Base-by-base conservation (phyloP, 805 yeast species). In the Metschnikowia lachancei region DNA sequence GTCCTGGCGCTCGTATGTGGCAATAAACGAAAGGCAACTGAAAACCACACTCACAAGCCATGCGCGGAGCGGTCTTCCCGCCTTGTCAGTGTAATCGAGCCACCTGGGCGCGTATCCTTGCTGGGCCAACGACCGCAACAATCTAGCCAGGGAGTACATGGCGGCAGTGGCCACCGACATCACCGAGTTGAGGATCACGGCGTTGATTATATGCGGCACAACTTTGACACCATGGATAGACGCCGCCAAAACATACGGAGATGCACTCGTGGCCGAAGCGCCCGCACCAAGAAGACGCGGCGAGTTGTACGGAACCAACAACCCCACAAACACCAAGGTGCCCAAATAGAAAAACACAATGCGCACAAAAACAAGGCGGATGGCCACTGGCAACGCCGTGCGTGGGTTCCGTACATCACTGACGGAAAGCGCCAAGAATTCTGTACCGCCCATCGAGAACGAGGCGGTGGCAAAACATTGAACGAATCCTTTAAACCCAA, bases 311-410 rank as follows among this genome's bases (percentile, higher is more conserved):
- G 75, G 75, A 37, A 70, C 75, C 37, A 70, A 60, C 46, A 70
- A 61, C 7, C 74, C 74, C 20, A 63, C 67, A 33, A 70, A 58
- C 13, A 61, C 55, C 53, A 70, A 66, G n/a, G 72, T 60, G 40
- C 74, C 74, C 57, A 70, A 60, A 54, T 69, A 70, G 52, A 70
- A 63, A 47, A 70, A 52, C 26, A 68, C 44, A 42, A 70, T 55
- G 55, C 74, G 65, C 60, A 67, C 63, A 54, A 69, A 64, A 38
- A 70, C 65, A 53, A 70, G 68, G 46, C 69, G 66, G 59, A 73
- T 69, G 32, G 75, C 70, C 20, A 66, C 58, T n/a, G 72, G 70
- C 53, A 70, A 69, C 35, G 74, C 71, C 29, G 56, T 49, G 40
- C 72, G 57, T 17, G 75, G 75, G 49, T 70, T 64, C 17, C 57